Percentiles rank a stretch among this genome's conserved stretches.
Evolutionary conservation across 495 filamentous ascomycete species (phyloP).

Genomic region (Penicillium cinerascens): DNA sequence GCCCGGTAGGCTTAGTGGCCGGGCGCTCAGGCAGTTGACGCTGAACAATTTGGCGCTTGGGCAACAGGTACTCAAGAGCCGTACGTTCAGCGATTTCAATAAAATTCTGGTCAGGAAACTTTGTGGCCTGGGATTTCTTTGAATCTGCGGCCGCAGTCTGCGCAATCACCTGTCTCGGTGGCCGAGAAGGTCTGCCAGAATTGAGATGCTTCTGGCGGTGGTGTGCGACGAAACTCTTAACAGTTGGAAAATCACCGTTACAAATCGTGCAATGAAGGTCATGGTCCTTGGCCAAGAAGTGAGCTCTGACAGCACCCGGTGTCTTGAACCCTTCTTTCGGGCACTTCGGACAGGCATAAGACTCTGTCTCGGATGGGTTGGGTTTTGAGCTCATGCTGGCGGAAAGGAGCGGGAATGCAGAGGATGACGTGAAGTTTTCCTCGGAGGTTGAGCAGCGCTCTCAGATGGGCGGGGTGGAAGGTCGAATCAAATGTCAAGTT

Average conservation of each 20-base stretch:
- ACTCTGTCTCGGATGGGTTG: neutral
- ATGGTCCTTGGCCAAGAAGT: conserved; percentile 7
- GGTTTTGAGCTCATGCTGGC: neutral
- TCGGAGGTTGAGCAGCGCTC: neutral
- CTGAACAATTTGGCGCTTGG: neutral
- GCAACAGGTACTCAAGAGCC: too few species aligned
- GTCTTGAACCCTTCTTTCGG: conserved; percentile 3
- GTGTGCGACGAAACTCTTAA: neutral
- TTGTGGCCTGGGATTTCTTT: too few species aligned
- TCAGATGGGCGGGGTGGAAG: neutral
- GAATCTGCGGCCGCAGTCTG: too few species aligned
- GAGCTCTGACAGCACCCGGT: conserved; percentile 2
- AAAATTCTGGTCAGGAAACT: too few species aligned
- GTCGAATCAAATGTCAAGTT: neutral
- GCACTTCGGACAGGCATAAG: conserved; percentile 4
- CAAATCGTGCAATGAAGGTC: conserved; percentile 1
- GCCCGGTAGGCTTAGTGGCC: too few species aligned
- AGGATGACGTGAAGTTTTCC: neutral
- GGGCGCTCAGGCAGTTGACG: neutral
- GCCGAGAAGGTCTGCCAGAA: neutral
- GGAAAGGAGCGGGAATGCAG: too few species aligned
- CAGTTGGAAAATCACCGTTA: neutral
- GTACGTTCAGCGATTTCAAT: too few species aligned
- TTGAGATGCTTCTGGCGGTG: neutral
- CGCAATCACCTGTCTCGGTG: neutral